Evolutionary conservation across 805 yeast species (phyloP).

Genomic region (Zygosaccharomyces pseudorouxii): DNA sequence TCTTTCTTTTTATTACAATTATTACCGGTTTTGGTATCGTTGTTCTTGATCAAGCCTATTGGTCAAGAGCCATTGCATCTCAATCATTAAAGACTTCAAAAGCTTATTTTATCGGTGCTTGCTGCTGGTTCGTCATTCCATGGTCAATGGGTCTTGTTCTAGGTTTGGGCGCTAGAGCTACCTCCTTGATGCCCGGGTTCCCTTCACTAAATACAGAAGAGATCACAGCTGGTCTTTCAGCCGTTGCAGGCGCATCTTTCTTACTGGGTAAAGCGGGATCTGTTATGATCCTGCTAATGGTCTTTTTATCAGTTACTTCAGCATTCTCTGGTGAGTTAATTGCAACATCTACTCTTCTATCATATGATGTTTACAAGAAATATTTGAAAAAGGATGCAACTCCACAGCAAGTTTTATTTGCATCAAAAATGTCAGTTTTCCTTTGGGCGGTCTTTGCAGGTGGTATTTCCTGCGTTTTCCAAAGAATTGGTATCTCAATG

Average conservation of each 20-base stretch:
- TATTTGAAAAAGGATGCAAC: slow-evolving; percentile 42
- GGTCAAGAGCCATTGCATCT: slow-evolving; percentile 45
- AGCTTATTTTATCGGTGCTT: slow-evolving; percentile 40
- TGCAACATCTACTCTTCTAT: slow-evolving; percentile 40
- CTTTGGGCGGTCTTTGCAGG: slow-evolving; percentile 37
- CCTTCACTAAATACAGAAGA: slow-evolving; percentile 38
- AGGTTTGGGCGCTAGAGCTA: slow-evolving; percentile 39
- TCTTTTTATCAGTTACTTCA: slow-evolving; percentile 41
- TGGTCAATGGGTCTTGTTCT: slow-evolving; percentile 37
- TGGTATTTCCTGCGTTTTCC: slow-evolving; percentile 39
- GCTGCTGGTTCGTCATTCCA: slow-evolving; percentile 41
- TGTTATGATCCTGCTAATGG: slow-evolving; percentile 39
- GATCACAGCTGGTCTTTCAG: slow-evolving; percentile 38
- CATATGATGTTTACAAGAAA: slow-evolving; percentile 45
- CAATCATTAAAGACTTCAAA: slow-evolving; percentile 32
- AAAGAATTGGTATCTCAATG: slow-evolving; percentile 35
- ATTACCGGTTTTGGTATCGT: slow-evolving; percentile 38
- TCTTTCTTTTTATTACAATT: slow-evolving; percentile 31
- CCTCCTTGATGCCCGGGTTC: slow-evolving; percentile 32
- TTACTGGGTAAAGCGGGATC: slow-evolving; percentile 44
- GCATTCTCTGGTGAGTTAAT: slow-evolving; percentile 41
- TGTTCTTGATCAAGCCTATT: slow-evolving; percentile 39
- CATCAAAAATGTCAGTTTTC: slow-evolving; percentile 42
- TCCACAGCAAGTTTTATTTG: slow-evolving; percentile 40
- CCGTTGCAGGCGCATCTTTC: slow-evolving; percentile 40